Evolutionary conservation across 257 asterid genomes (phyloP).

Genomic region (Lantana camara): DNA sequence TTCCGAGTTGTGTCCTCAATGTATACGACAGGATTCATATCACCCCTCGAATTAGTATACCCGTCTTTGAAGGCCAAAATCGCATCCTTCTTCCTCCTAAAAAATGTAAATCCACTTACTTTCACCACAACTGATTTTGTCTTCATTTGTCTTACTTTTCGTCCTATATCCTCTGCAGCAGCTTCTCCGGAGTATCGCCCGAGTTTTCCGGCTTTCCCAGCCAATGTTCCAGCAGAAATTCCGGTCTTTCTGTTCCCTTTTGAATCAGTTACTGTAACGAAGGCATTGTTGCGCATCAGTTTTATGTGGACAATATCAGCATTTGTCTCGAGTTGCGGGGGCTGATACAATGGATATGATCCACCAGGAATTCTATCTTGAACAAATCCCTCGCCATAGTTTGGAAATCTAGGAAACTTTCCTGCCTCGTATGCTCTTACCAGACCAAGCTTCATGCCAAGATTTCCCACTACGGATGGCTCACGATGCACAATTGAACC

Average conservation of each 20-base stretch:
- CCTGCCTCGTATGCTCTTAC: constrained; percentile 39
- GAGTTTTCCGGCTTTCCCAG: constrained; percentile 70
- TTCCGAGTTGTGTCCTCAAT: constrained; percentile 85
- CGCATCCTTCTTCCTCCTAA: constrained; percentile 78
- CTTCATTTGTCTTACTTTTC: constrained; percentile 60
- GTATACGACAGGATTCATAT: constrained; percentile 66
- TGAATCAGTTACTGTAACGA: constrained; percentile 77
- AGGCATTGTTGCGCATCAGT: constrained; percentile 81
- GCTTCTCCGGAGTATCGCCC: constrained; percentile 77
- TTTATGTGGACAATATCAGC: constrained; percentile 89
- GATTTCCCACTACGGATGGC: constrained; percentile 34
- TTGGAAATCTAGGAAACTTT: constrained; percentile 31
- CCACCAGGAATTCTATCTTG: constrained; percentile 13
- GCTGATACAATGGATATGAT: no score
- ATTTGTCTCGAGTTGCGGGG: constrained; percentile 53
- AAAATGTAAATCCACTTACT: constrained; percentile 70
- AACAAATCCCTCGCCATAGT: constrained; percentile 27
- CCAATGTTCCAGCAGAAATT: constrained; percentile 66
- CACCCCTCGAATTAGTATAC: constrained; percentile 64
- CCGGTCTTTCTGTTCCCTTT: constrained; percentile 78
- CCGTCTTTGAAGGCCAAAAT: constrained; percentile 83
- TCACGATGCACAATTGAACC: constrained; percentile 27
- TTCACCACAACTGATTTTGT: constrained; percentile 81
- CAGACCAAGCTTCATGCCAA: constrained; percentile 35
- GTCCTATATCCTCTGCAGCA: constrained; percentile 87